Conservation (phyloP, 164 flowering plant species). For the Pachysandra terminalis region DNA sequence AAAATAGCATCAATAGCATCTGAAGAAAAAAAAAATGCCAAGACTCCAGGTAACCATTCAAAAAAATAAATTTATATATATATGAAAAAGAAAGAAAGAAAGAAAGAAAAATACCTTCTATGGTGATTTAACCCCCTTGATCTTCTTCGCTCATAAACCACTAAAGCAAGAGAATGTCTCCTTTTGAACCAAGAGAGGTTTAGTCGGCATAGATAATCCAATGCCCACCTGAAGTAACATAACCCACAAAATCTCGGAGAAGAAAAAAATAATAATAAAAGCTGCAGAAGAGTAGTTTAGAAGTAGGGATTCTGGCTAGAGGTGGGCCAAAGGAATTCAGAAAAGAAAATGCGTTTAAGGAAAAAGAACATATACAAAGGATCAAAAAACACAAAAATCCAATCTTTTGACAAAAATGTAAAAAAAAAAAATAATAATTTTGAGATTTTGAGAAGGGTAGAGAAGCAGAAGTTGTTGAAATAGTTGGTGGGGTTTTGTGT, state of each 20-base stretch:
- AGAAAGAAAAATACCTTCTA: conserved; percentile 29
- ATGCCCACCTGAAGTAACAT: conserved; percentile 33
- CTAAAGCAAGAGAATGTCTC: too few relatives aligned
- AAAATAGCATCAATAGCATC: conserved; percentile 19
- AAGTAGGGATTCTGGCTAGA: conserved; percentile 27
- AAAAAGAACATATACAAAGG: conserved; percentile 7
- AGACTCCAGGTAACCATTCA: neutral
- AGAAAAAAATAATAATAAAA: conserved; percentile 15
- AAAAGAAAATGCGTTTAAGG: conserved; percentile 15
- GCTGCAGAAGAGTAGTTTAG: conserved; percentile 36
- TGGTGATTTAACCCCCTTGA: conserved; percentile 40
- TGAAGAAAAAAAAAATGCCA: conserved; percentile 17
- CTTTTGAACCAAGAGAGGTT: conserved; percentile 28
- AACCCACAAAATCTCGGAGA: conserved; percentile 27
- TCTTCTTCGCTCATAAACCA: conserved; percentile 36
- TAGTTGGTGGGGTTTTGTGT: conserved; percentile 42
- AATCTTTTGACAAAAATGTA: conserved; percentile 23
- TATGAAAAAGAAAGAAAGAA: neutral
- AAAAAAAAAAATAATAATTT: conserved; percentile 1
- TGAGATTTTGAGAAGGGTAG: conserved; percentile 4
- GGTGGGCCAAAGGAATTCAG: conserved; percentile 35
- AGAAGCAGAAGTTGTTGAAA: conserved; percentile 35
- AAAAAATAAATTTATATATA: too few relatives aligned
- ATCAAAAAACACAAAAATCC: conserved; percentile 28
- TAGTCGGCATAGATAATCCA: conserved; percentile 33